phyloP scores from a whole-genome alignment of 2,329 filamentous ascomycete genomes.

The Ophiocordyceps polyrhachis-furcata region DNA sequence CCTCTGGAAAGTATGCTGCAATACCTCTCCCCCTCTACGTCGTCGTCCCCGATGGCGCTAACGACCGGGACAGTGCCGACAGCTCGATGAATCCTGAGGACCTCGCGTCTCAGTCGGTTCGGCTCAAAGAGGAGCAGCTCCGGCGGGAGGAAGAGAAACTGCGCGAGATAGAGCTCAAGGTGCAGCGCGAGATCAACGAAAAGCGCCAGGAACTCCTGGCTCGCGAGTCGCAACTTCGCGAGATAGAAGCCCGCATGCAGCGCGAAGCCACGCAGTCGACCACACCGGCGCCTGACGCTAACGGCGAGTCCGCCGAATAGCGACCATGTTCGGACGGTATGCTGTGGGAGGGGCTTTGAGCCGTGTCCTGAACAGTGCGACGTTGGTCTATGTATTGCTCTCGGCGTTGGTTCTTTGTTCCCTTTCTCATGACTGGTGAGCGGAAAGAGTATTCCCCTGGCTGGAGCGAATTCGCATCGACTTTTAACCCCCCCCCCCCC shows the following conservation, averaged over 20 bases:
- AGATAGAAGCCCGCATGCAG: slow-evolving; percentile 96
- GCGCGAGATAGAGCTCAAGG: slow-evolving; percentile 97
- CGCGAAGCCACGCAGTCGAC: slow-evolving; percentile 45
- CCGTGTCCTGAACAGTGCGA: slow-evolving; percentile 17
- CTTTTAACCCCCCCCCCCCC: too few relatives aligned
- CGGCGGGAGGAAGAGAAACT: slow-evolving; percentile 99
- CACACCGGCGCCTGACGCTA: slow-evolving; percentile 26
- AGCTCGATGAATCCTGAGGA: slow-evolving; percentile 92
- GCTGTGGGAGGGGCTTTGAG: slow-evolving; percentile 12
- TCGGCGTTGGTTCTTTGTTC: slow-evolving; percentile 28
- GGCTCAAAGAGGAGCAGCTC: slow-evolving; percentile 98
- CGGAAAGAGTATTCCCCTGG: slow-evolving; percentile 23
- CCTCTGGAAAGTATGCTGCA: slow-evolving; percentile 60
- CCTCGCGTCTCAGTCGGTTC: slow-evolving; percentile 87
- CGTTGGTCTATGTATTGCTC: slow-evolving; percentile 26
- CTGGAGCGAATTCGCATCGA: slow-evolving; percentile 19
- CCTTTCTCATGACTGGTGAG: slow-evolving; percentile 21
- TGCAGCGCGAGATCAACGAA: slow-evolving; percentile 99
- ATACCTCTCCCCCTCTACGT: not conserved
- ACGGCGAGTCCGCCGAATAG: slow-evolving; percentile 35
- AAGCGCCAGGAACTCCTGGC: slow-evolving; percentile 97
- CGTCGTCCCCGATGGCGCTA: slow-evolving; percentile 8
- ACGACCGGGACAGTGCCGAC: slow-evolving; percentile 34
- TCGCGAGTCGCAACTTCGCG: slow-evolving; percentile 93
- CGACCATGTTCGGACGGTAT: slow-evolving; percentile 9